phyloP scores from a whole-genome alignment of 306 rosid genomes.

The Glycine latifolia region DNA sequence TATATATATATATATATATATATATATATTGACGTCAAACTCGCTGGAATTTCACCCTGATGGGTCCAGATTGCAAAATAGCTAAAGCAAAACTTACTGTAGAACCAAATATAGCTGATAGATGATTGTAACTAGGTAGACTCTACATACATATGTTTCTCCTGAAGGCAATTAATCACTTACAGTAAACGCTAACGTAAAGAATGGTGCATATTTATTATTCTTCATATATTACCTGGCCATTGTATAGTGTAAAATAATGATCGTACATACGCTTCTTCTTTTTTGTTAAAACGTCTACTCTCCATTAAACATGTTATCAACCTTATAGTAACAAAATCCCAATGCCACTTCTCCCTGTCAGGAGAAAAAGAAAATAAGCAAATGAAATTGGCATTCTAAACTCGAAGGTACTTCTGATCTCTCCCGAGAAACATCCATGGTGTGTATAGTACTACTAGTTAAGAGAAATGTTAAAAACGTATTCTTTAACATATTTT shows the following conservation, averaged over 20 bases:
- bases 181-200: conserved; percentile 37
- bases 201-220: conserved; percentile 46
- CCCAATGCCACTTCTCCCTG: conserved; percentile 3
- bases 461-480: too few species aligned
- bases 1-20: too few species aligned
- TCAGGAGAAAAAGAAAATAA: neutral
- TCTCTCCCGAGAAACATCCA: conserved; percentile 27
- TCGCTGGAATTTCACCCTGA: conserved; percentile 20
- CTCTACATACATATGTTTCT: conserved; percentile 18
- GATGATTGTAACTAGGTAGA: neutral
- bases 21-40: conserved; percentile 17
- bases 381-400: conserved; percentile 18
- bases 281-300: conserved; percentile 28
- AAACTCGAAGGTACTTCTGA: neutral
- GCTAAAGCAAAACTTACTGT: neutral
- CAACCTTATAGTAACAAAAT: conserved; percentile 26
- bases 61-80: conserved; percentile 5
- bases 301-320: conserved; percentile 33
- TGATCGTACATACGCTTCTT: conserved; percentile 32
- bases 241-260: conserved; percentile 27
- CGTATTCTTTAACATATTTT: too few species aligned
- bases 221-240: conserved; percentile 31
- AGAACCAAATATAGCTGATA: conserved; percentile 35
- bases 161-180: conserved; percentile 29
- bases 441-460: neutral